Evolutionary conservation across 1,284 basidiomycete genomes (phyloP).

Genomic region (Agaricales sp.): DNA sequence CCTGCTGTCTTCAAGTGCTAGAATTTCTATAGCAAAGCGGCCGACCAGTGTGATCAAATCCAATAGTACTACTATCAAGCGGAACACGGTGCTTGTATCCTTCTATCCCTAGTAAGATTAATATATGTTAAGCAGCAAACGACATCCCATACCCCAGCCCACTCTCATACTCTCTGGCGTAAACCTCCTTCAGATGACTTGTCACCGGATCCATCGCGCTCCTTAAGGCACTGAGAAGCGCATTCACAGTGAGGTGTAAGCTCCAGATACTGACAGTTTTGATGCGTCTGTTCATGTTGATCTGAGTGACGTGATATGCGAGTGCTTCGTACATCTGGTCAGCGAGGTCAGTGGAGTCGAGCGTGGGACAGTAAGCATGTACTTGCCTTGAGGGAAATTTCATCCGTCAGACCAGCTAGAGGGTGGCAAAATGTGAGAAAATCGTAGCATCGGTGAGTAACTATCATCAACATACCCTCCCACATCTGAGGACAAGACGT

Average conservation of each 20-base stretch:
- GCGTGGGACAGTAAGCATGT: too few species aligned
- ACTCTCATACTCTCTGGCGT: slow-evolving; percentile 12
- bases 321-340: slow-evolving; percentile 77
- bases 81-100: too few species aligned
- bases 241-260: slow-evolving; percentile 62
- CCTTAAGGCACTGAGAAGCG: slow-evolving; percentile 48
- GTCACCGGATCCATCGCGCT: slow-evolving; percentile 46
- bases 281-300: slow-evolving; percentile 79
- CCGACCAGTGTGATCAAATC: too few species aligned
- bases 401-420: slow-evolving; percentile 73
- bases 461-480: slow-evolving; percentile 55
- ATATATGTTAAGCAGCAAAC: too few species aligned
- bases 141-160: not conserved
- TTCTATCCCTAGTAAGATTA: too few species aligned
- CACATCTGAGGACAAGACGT: slow-evolving; percentile 51
- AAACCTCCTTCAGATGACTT: slow-evolving; percentile 32
- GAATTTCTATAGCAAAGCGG: too few species aligned
- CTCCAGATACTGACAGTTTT: slow-evolving; percentile 82
- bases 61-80: too few species aligned
- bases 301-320: slow-evolving; percentile 84
- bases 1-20: too few species aligned
- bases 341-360: slow-evolving; percentile 3
- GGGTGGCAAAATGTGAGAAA: slow-evolving; percentile 12
- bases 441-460: slow-evolving; percentile 4
- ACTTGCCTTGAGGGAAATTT: slow-evolving; percentile 63